These are phyloP conservation scores for Saturnispora besseyi DNA, from an alignment of 805 yeast genomes.

Conservation along the genomic window DNA sequence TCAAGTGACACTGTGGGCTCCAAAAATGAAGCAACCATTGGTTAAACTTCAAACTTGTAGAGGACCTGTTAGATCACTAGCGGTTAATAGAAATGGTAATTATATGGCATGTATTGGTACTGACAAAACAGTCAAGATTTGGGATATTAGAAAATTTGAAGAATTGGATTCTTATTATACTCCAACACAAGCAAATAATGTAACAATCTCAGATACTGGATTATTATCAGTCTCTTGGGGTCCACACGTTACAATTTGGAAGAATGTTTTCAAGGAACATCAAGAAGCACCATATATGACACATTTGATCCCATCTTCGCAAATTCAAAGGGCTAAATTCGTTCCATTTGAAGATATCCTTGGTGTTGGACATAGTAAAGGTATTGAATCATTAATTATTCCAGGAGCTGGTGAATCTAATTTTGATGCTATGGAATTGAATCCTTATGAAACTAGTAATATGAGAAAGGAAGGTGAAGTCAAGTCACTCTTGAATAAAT, in stretches of 20 bases:
- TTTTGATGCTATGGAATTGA: slow-evolving; percentile 84
- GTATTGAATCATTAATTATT: slow-evolving; percentile 75
- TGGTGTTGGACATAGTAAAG: slow-evolving; percentile 75
- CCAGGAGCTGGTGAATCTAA: slow-evolving; percentile 99
- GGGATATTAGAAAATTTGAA: slow-evolving; percentile 86
- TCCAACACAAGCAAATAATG: slow-evolving; percentile 79
- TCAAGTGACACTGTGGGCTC: slow-evolving; percentile 89
- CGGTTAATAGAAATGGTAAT: slow-evolving; percentile 83
- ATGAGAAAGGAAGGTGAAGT: slow-evolving; percentile 95
- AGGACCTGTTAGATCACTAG: slow-evolving; percentile 81
- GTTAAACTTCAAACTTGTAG: slow-evolving; percentile 72
- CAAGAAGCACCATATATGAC: slow-evolving; percentile 88
- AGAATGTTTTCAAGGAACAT: slow-evolving; percentile 60
- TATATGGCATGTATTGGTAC: slow-evolving; percentile 92
- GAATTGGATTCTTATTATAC: slow-evolving; percentile 60
- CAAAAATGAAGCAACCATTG: slow-evolving; percentile 75
- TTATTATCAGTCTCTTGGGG: slow-evolving; percentile 90
- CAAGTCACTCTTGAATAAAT: slow-evolving; percentile 71
- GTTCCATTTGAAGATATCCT: slow-evolving; percentile 97
- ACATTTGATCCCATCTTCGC: slow-evolving; percentile 74
- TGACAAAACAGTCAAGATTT: slow-evolving; percentile 74
- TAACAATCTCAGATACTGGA: slow-evolving; percentile 82
- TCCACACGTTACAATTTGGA: slow-evolving; percentile 91
- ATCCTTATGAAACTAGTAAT: slow-evolving; percentile 85
- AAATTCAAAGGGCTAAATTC: slow-evolving; percentile 55